Conservation (phyloP, 768 basidiomycete genomes). For the Agrocybe pediades region DNA sequence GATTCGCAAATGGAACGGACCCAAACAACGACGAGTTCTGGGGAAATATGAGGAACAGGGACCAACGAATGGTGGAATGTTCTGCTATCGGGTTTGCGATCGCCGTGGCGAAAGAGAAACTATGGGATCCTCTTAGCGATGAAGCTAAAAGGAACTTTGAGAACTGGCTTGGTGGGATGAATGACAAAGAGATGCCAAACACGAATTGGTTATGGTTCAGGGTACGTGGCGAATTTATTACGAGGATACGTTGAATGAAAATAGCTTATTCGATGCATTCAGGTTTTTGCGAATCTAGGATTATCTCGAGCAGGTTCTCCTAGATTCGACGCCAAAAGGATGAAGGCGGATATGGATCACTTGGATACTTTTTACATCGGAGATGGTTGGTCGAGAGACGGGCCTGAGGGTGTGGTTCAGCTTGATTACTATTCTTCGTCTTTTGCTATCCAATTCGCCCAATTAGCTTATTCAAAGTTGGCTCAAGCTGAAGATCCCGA, state of each 20-base stretch:
- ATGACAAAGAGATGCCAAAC: constrained; percentile 82
- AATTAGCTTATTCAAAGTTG: constrained; percentile 70
- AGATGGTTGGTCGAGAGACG: constrained; percentile 77
- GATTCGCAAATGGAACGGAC: constrained; percentile 71
- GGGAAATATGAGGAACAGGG: constrained; percentile 73
- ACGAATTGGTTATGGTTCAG: constrained; percentile 88
- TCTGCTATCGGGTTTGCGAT: constrained; percentile 75
- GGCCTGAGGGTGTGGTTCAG: constrained; percentile 76
- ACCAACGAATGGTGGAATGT: constrained; percentile 84
- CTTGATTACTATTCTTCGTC: constrained; percentile 80
- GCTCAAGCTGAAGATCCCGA: constrained; percentile 62
- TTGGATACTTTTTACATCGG: constrained; percentile 80
- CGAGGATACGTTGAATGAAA: background rate
- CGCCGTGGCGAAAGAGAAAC: constrained; percentile 60
- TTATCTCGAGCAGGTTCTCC: constrained; percentile 61
- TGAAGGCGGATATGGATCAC: constrained; percentile 75
- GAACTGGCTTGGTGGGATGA: constrained; percentile 73
- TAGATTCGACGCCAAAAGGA: constrained; percentile 56
- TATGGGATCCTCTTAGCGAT: constrained; percentile 62
- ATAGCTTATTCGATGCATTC: background rate
- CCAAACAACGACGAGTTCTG: constrained; percentile 70
- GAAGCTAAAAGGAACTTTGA: constrained; percentile 60
- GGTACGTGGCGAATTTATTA: constrained; percentile 33
- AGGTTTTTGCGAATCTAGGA: constrained; percentile 79
- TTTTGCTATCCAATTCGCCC: constrained; percentile 78